Base-by-base conservation (phyloP, 768 basidiomycete species). In the Collybiopsis luxurians region DNA sequence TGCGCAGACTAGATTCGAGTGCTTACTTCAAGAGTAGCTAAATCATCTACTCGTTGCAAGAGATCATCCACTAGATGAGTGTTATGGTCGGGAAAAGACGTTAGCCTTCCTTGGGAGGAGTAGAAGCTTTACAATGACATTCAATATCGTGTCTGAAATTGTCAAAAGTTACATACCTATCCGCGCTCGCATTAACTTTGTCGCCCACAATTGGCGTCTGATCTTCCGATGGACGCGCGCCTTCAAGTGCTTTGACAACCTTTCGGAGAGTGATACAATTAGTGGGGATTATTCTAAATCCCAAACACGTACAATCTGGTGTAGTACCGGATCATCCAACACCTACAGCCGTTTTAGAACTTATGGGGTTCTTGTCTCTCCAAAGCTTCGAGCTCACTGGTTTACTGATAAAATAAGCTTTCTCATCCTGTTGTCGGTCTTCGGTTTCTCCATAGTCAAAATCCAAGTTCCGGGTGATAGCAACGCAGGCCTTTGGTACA, bases 41-140 rank as follows among this genome's bases (percentile, higher is more conserved):
- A 69, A 51, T 83, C 80, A 43, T 73, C 68, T 43, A 83, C 73
- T n/a, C 74, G 69, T 28, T 68, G 64, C 63, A 79, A 74, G 44
- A 92, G 69, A 39, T 77, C 69, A 48, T 81, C 75, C 51, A 92
- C 82, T 54, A 92, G 78, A 63, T 75, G 71, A 30, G 74, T 73
- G 67, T 92, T 93, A 65, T 82, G 75, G 70, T 92, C 90, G 34
- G 82, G 83, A 65, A 92, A 92, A 4, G 88, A 87, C 2, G 90
- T 92, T 63, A 85, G 84, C 60, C 91, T 80, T 44, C 91, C 91
- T 72, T 92, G 91, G 12, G 90, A 91, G 48, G 90, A 90, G 73
- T 92, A 92, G 72, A 92, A 92, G 66, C 90, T 92, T 60, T 19
- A n/a, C n/a, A n/a, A n/a, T n/a, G n/a, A n/a, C n/a, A 60, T 58